Evolutionary conservation across 352 stramenopile genomes (phyloP).

Genomic region (Phytopythium helicoides): DNA sequence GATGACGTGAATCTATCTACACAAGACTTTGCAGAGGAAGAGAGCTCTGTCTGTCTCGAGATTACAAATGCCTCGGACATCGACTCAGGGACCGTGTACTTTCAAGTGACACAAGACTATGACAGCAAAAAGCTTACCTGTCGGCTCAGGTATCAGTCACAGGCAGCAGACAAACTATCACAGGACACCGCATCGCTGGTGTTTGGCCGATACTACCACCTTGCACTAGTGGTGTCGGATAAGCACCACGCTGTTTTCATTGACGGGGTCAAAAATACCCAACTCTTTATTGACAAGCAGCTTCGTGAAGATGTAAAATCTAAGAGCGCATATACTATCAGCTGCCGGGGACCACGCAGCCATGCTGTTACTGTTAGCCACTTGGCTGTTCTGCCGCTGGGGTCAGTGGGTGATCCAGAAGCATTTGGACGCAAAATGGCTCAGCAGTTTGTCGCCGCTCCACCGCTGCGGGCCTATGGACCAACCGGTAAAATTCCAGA

Average conservation of each 20-base stretch:
- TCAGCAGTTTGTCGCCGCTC: constrained; percentile 38
- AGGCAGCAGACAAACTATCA: no score
- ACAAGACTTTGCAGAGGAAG: not conserved
- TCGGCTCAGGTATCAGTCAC: not conserved
- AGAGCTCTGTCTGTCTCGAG: no score
- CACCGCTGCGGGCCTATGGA: constrained; percentile 42
- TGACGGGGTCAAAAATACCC: no score
- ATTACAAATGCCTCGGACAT: not conserved
- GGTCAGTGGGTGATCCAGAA: constrained; percentile 10
- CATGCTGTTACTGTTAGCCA: constrained; percentile 36
- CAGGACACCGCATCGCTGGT: not conserved
- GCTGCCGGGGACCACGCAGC: not conserved
- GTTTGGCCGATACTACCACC: constrained; percentile 1
- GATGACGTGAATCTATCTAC: constrained; percentile 4
- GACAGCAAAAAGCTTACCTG: not conserved
- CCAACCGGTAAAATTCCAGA: constrained; percentile 19
- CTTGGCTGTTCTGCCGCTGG: constrained; percentile 31
- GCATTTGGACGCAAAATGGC: constrained; percentile 41
- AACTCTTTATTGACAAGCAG: no score
- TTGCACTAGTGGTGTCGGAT: not conserved
- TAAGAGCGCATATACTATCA: not conserved
- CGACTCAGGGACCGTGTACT: not conserved
- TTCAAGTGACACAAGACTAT: not conserved
- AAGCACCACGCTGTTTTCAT: not conserved
- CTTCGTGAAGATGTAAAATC: not conserved